Conservation (phyloP, 345 rosid species). For the Passiflora organensis region DNA sequence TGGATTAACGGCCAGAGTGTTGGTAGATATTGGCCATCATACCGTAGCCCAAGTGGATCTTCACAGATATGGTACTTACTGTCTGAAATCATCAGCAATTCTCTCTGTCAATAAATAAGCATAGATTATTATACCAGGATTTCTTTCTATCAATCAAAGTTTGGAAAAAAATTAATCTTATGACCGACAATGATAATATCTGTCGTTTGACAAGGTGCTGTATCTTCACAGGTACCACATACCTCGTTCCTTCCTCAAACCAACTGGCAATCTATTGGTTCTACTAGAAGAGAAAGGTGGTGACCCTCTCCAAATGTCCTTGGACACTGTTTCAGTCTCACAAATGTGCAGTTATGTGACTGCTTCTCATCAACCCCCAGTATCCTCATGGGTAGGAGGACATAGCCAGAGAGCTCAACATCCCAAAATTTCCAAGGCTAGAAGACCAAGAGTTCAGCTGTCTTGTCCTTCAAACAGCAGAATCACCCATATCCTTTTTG, state of each 20-base stretch:
- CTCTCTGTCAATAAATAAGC: too few relatives aligned
- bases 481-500: slow-evolving; percentile 40
- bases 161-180: too few relatives aligned
- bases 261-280: slow-evolving; percentile 39
- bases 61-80: slow-evolving; percentile 57
- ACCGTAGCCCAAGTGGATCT: slow-evolving; percentile 49
- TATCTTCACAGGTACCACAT: slow-evolving; percentile 41
- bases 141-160: too few relatives aligned
- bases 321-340: slow-evolving; percentile 34
- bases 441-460: slow-evolving; percentile 23
- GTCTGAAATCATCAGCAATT: not conserved
- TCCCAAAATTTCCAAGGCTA: not conserved
- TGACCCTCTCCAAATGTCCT: slow-evolving; percentile 38
- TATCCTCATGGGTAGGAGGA: slow-evolving; percentile 5
- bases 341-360: slow-evolving; percentile 29
- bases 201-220: not conserved
- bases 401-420: not conserved
- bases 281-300: slow-evolving; percentile 53
- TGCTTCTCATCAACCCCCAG: slow-evolving; percentile 24
- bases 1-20: slow-evolving; percentile 84
- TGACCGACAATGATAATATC: too few relatives aligned
- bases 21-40: slow-evolving; percentile 76
- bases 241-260: slow-evolving; percentile 47
- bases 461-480: slow-evolving; percentile 28
- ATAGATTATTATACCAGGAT: too few relatives aligned